Conservation (phyloP, 257 asterid genomes). For the Agastache rugosa region DNA sequence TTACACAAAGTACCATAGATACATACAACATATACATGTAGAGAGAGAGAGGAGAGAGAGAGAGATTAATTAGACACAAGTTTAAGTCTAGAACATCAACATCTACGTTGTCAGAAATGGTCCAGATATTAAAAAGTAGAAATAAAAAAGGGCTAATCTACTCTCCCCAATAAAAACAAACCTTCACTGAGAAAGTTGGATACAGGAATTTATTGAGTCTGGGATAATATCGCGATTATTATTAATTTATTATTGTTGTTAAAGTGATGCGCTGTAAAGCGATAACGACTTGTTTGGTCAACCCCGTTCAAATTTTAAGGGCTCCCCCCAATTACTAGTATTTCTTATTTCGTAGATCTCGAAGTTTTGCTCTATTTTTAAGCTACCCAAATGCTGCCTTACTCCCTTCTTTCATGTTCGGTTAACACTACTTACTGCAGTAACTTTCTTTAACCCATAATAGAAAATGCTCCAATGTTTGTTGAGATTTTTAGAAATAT, state of each 20-base stretch:
- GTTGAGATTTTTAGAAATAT: too few relatives aligned
- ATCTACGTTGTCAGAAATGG: conserved; percentile 47
- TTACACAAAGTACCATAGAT: not conserved
- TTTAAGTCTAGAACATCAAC: conserved; percentile 36
- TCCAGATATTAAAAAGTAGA: conserved; percentile 13
- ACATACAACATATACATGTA: too few relatives aligned
- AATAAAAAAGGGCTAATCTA: conserved; percentile 30
- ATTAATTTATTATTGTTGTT: conserved; percentile 6
- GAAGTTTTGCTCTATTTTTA: conserved; percentile 32
- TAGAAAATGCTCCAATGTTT: too few relatives aligned
- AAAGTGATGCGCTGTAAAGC: conserved; percentile 26
- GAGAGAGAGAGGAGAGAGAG: not conserved
- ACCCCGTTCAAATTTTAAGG: conserved; percentile 38
- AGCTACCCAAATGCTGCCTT: conserved; percentile 34
- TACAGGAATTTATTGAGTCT: conserved; percentile 38
- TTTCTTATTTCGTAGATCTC: conserved; percentile 44
- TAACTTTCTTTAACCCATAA: too few relatives aligned
- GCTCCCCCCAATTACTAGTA: not conserved
- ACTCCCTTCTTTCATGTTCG: not conserved
- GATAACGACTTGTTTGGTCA: conserved; percentile 45
- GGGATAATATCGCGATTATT: conserved; percentile 20
- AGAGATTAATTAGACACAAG: not conserved
- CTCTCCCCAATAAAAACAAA: conserved; percentile 50
- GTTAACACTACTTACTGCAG: too few relatives aligned
- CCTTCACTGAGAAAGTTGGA: conserved; percentile 46